These are phyloP conservation scores for Meira miltonrushii DNA, from an alignment of 1,284 basidiomycete genomes.

Conservation along the genomic window DNA sequence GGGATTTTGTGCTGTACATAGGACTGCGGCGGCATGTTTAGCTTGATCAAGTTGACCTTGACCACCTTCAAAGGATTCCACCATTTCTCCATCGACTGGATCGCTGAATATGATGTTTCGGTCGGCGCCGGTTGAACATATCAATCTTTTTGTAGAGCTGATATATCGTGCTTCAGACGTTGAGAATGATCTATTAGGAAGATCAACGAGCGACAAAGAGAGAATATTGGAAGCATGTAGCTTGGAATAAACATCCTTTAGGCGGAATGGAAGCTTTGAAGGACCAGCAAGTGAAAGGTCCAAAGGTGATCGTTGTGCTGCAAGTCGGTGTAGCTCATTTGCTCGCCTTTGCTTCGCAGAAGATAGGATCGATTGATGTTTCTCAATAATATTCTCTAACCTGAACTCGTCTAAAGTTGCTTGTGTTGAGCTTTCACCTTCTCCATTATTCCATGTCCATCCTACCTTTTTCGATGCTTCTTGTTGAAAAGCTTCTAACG, in stretches of 20 bases:
- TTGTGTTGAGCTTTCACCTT: not conserved
- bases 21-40: constrained; percentile 39
- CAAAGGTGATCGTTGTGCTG: constrained; percentile 14
- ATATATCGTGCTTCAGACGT: not conserved
- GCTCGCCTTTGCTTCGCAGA: constrained; percentile 15
- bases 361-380: constrained; percentile 15
- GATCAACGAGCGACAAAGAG: constrained; percentile 20
- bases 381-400: constrained; percentile 20
- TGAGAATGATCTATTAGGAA: constrained; percentile 24
- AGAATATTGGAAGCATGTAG: constrained; percentile 45
- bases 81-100: constrained; percentile 27
- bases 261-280: constrained; percentile 14
- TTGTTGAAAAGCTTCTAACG: constrained; percentile 5
- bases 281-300: constrained; percentile 21
- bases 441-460: not conserved
- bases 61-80: constrained; percentile 29
- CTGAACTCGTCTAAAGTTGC: constrained; percentile 20
- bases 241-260: constrained; percentile 22
- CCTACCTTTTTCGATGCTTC: constrained; percentile 1
- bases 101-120: constrained; percentile 36
- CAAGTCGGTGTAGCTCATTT: constrained; percentile 7
- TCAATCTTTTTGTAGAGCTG: not conserved
- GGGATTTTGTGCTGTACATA: constrained; percentile 35
- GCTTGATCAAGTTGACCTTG: not conserved
- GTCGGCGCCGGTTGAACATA: constrained; percentile 31